phyloP scores from a whole-genome alignment of 306 rosid genomes.

The Rosa lucieae region DNA sequence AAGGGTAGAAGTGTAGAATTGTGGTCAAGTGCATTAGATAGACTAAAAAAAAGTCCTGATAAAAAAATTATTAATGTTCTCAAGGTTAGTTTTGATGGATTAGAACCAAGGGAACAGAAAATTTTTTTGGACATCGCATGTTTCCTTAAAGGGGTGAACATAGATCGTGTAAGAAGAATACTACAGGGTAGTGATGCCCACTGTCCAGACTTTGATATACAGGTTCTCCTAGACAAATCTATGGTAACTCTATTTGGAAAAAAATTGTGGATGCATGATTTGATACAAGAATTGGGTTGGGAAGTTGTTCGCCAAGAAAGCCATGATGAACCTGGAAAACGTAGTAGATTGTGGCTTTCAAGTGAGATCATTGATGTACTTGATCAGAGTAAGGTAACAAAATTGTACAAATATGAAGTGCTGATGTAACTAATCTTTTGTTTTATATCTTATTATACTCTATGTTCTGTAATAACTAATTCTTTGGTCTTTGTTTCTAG shows the following conservation, averaged over 20 bases:
- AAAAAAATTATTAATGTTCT: background rate
- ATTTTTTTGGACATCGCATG: constrained; percentile 22
- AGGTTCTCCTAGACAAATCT: constrained; percentile 14
- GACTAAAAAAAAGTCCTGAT: background rate
- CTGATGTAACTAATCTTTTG: background rate
- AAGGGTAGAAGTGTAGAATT: background rate
- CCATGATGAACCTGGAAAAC: background rate
- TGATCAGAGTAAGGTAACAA: background rate
- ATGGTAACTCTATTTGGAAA: constrained; percentile 1
- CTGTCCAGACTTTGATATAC: background rate
- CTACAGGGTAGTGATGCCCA: background rate
- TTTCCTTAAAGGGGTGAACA: constrained; percentile 7
- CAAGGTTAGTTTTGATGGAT: constrained; percentile 16
- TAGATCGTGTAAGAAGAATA: constrained; percentile 13
- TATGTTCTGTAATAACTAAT: background rate
- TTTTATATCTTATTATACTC: background rate
- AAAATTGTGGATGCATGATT: constrained; percentile 20
- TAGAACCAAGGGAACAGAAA: background rate
- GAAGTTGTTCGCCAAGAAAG: background rate
- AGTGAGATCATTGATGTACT: background rate
- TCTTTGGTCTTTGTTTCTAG: background rate
- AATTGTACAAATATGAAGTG: background rate
- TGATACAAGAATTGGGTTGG: background rate
- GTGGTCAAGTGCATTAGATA: background rate
- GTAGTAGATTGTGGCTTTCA: constrained; percentile 15